These are phyloP conservation scores for Golubevia sp. DNA, from an alignment of 1,284 basidiomycete genomes.

Conservation along the genomic window DNA sequence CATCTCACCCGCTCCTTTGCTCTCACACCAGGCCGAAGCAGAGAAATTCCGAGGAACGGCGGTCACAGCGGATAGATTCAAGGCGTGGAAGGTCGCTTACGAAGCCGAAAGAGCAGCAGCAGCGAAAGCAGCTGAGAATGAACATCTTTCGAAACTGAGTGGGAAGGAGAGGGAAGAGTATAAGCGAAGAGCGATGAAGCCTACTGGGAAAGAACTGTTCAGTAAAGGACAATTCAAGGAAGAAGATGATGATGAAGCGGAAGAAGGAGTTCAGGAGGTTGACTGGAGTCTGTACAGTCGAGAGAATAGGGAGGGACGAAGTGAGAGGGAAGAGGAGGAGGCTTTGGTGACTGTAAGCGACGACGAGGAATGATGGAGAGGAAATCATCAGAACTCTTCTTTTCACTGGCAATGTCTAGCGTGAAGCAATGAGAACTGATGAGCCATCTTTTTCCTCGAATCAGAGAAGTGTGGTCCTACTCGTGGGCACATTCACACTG, in stretches of 20 bases:
- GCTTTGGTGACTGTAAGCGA: background rate
- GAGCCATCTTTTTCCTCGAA: too few species aligned
- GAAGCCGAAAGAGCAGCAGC: slow-evolving; percentile 26
- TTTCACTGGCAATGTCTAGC: too few species aligned
- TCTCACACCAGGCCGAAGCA: slow-evolving; percentile 25
- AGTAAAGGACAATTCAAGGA: slow-evolving; percentile 25
- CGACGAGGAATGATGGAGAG: slow-evolving; percentile 5
- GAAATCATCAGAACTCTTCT: too few species aligned
- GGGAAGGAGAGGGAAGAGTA: slow-evolving; percentile 52
- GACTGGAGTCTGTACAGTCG: slow-evolving; percentile 48
- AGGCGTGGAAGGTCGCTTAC: slow-evolving; percentile 35
- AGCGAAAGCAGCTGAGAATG: slow-evolving; percentile 38
- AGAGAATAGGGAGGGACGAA: slow-evolving; percentile 41
- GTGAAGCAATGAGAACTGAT: too few species aligned
- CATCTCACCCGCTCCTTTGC: background rate
- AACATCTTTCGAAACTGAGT: slow-evolving; percentile 19
- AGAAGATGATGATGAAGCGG: slow-evolving; percentile 35
- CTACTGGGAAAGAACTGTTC: slow-evolving; percentile 44
- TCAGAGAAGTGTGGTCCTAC: too few species aligned
- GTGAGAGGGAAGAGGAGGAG: slow-evolving; percentile 35
- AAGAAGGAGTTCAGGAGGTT: slow-evolving; percentile 33
- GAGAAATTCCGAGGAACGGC: slow-evolving; percentile 56
- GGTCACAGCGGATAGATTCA: slow-evolving; percentile 46
- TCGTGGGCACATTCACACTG: too few species aligned
- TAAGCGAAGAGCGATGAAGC: slow-evolving; percentile 37